Conservation (phyloP, 2,329 filamentous ascomycete species). For the Aspergillus pseudonomiae region DNA sequence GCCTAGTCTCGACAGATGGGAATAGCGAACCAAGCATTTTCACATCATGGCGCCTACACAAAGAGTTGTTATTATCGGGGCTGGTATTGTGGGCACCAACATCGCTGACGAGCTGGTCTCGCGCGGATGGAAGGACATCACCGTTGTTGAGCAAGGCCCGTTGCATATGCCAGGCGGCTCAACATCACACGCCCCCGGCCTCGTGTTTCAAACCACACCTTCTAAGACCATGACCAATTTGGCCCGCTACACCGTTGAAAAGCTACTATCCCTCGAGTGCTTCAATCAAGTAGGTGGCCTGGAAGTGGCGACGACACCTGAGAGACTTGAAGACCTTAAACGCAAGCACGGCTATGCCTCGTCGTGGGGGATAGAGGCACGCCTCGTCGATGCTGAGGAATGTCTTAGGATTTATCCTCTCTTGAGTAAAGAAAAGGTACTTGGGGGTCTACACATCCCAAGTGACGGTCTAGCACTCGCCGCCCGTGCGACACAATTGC, state of each 20-base stretch:
- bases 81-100: slow-evolving; percentile 67
- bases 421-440: slow-evolving; percentile 56
- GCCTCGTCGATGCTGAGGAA: slow-evolving; percentile 55
- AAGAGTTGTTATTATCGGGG: slow-evolving; percentile 63
- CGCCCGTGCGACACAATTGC: slow-evolving; percentile 62
- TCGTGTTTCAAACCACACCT: slow-evolving; percentile 65
- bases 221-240: slow-evolving; percentile 55
- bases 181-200: slow-evolving; percentile 66
- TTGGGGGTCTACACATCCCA: slow-evolving; percentile 64
- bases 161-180: slow-evolving; percentile 66
- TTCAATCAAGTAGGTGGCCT: slow-evolving; percentile 66
- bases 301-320: slow-evolving; percentile 64
- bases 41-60: slow-evolving; percentile 25
- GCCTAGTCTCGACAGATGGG: neutral
- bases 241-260: slow-evolving; percentile 65
- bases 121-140: slow-evolving; percentile 66
- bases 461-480: slow-evolving; percentile 64
- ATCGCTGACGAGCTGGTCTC: slow-evolving; percentile 65
- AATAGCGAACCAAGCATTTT: neutral
- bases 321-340: slow-evolving; percentile 63
- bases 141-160: slow-evolving; percentile 66
- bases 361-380: slow-evolving; percentile 63
- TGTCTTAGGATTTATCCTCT: slow-evolving; percentile 59
- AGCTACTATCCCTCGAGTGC: slow-evolving; percentile 60
- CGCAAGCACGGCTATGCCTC: slow-evolving; percentile 63